These are phyloP conservation scores for Cyclotella atomus DNA, from an alignment of 108 stramenopile species.

Conservation along the genomic window DNA sequence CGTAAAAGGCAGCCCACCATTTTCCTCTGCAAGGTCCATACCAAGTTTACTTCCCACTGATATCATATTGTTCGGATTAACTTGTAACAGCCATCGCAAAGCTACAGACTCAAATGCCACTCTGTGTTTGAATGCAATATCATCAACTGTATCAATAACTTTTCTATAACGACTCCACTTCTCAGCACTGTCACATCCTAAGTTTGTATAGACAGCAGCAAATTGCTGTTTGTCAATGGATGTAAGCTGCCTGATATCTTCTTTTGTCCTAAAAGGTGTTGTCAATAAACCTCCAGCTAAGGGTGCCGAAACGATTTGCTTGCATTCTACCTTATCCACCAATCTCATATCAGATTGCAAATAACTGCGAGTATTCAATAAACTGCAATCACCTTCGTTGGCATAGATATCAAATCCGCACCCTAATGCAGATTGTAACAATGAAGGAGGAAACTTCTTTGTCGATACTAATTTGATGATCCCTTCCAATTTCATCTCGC, in stretches of 20 bases:
- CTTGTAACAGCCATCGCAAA: conserved; percentile 69
- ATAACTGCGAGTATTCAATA: conserved; percentile 52
- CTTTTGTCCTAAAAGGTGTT: conserved; percentile 14
- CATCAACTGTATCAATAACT: conserved; percentile 45
- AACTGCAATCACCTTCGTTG: conserved; percentile 51
- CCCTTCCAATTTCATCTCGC: conserved; percentile 76
- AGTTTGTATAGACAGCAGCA: not conserved
- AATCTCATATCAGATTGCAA: conserved; percentile 11
- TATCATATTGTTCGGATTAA: conserved; percentile 39
- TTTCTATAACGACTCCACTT: conserved; percentile 17
- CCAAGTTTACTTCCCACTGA: conserved; percentile 38
- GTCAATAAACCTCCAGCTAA: conserved; percentile 68
- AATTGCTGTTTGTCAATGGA: not conserved
- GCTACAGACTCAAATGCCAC: conserved; percentile 66
- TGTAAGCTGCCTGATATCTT: conserved; percentile 14
- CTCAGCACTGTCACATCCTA: not conserved
- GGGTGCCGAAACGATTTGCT: conserved; percentile 39
- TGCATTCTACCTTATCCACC: conserved; percentile 4
- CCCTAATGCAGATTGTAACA: conserved; percentile 29
- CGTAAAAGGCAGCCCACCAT: conserved; percentile 33
- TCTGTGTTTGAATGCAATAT: conserved; percentile 61
- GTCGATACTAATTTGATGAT: conserved; percentile 60
- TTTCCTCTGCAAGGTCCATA: conserved; percentile 32
- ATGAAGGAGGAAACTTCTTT: conserved; percentile 39
- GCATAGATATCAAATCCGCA: conserved; percentile 60